A percentile compares a stretch with the other conserved stretches of the same genome.
These are phyloP conservation scores for Chlorencoelia australis DNA, from an alignment of 2,329 filamentous ascomycete genomes.

Conservation along the genomic window DNA sequence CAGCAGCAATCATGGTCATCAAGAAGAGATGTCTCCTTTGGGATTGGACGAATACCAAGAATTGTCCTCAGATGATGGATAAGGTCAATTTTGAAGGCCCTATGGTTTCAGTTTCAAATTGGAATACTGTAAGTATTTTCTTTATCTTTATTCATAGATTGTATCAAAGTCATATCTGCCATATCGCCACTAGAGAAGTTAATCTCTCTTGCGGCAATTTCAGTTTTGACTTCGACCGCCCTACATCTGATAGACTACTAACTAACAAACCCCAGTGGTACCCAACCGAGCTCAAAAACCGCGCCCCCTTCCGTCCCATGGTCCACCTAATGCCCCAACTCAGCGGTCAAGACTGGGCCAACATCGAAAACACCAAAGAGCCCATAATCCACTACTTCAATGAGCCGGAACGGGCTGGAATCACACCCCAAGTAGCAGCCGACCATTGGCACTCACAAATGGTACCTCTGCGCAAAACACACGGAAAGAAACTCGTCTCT, in stretches of 20 bases:
- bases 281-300: conserved; percentile 28
- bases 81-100: conserved; percentile 28
- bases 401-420: conserved; percentile 33
- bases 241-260: no score
- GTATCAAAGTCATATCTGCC: no score
- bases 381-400: conserved; percentile 36
- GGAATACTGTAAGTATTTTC: no score
- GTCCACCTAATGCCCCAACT: conserved; percentile 30
- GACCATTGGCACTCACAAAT: conserved; percentile 31
- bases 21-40: conserved; percentile 33
- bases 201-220: no score
- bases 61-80: conserved; percentile 28
- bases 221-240: no score
- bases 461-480: conserved; percentile 28
- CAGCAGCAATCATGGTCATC: no score
- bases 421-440: conserved; percentile 29
- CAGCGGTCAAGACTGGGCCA: conserved; percentile 31
- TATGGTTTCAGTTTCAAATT: conserved; percentile 31
- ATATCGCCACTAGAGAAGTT: no score
- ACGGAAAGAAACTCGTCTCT: conserved; percentile 30
- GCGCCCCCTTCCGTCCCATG: conserved; percentile 33
- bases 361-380: conserved; percentile 22
- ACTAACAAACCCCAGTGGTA: no score
- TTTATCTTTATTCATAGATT: no score
- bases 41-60: conserved; percentile 34